Percentiles rank a stretch among this genome's conserved stretches.
Conservation (phyloP, 1,139 yeast genomes). For the Yamadazyma sp. region DNA sequence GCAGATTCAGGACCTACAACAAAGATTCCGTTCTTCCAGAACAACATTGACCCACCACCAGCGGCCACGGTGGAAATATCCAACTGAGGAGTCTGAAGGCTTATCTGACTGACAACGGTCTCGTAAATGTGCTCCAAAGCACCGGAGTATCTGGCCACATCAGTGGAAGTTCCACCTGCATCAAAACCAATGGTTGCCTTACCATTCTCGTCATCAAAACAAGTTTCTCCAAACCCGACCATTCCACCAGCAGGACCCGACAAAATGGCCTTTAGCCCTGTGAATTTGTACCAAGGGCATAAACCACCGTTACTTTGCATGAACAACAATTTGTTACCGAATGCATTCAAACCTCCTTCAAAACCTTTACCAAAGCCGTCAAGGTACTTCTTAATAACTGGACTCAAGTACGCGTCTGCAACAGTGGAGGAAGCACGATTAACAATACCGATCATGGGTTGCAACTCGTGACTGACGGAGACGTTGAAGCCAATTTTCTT, state of each 20-base stretch:
- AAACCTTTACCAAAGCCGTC: slow-evolving; percentile 42
- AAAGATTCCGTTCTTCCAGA: slow-evolving; percentile 47
- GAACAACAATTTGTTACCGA: slow-evolving; percentile 43
- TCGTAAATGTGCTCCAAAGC: slow-evolving; percentile 42
- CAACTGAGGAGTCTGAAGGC: slow-evolving; percentile 46
- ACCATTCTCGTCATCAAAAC: slow-evolving; percentile 30
- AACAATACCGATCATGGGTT: slow-evolving; percentile 48
- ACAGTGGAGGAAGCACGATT: slow-evolving; percentile 46
- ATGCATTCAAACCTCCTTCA: slow-evolving; percentile 44
- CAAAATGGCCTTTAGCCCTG: slow-evolving; percentile 47
- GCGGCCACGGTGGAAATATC: slow-evolving; percentile 51
- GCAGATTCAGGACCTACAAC: slow-evolving; percentile 51
- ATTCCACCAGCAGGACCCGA: slow-evolving; percentile 55
- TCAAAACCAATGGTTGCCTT: slow-evolving; percentile 48
- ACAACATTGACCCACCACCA: slow-evolving; percentile 48
- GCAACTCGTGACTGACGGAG: slow-evolving; percentile 42
- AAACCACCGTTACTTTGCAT: slow-evolving; percentile 53
- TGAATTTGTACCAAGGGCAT: slow-evolving; percentile 49
- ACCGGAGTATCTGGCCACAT: slow-evolving; percentile 43
- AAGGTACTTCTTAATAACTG: slow-evolving; percentile 35
- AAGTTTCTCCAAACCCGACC: slow-evolving; percentile 50
- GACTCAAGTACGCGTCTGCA: slow-evolving; percentile 46
- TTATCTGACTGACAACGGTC: slow-evolving; percentile 45
- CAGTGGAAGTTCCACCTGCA: slow-evolving; percentile 52
- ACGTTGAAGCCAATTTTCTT: slow-evolving; percentile 36